Conservation (phyloP, 495 filamentous ascomycete genomes). For the Amniculicola lignicola region DNA sequence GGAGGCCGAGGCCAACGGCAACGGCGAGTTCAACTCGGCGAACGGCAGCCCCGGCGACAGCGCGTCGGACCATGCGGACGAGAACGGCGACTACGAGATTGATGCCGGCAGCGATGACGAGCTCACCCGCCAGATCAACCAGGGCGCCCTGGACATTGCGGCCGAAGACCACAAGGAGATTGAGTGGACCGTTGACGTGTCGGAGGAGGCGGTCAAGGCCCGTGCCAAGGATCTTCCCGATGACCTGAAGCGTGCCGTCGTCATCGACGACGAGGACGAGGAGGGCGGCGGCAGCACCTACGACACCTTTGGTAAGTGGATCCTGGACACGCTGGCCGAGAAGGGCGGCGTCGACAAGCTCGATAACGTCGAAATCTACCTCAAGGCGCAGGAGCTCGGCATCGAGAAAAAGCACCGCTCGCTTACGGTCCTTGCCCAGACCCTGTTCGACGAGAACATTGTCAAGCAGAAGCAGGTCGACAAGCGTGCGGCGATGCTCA, state of each 20-base stretch:
- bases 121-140: conserved; percentile 83
- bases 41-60: conserved; percentile 66
- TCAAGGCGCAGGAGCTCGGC: conserved; percentile 93
- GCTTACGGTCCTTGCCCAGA: conserved; percentile 84
- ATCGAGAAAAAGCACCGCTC: conserved; percentile 95
- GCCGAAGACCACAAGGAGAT: conserved; percentile 69
- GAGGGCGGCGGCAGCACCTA: conserved; percentile 74
- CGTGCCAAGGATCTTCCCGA: conserved; percentile 85
- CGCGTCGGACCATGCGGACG: conserved; percentile 71
- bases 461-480: conserved; percentile 84
- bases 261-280: conserved; percentile 77
- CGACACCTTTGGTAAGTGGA: conserved; percentile 91
- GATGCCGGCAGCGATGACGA: conserved; percentile 89
- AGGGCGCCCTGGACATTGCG: conserved; percentile 73
- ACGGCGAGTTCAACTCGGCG: conserved; percentile 55
- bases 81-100: conserved; percentile 65
- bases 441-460: conserved; percentile 88
- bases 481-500: conserved; percentile 76
- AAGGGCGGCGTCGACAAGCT: conserved; percentile 71
- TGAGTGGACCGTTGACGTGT: conserved; percentile 93
- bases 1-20: conserved; percentile 46
- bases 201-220: conserved; percentile 88
- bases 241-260: conserved; percentile 86
- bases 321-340: conserved; percentile 68
- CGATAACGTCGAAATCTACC: conserved; percentile 82